Base-by-base conservation (phyloP, 208 protist genomes). In the Crithidia acanthocephali region DNA sequence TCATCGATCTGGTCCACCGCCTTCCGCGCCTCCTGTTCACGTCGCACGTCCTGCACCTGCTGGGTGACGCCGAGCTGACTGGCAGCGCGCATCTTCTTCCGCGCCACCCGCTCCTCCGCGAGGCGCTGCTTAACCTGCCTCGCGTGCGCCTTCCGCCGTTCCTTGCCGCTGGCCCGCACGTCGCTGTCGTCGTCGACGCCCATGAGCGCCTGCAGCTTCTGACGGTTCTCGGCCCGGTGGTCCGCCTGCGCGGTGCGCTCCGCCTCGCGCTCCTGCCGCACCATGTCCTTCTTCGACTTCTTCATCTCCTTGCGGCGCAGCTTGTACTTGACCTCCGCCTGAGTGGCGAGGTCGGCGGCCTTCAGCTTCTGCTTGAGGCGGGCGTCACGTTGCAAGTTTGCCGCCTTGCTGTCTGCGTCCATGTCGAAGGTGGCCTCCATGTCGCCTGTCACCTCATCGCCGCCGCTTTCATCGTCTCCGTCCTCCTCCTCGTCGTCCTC, bases 261-360 rank as follows among this genome's bases (percentile, higher is more conserved):
- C 8, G 65, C 79, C 75, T 93, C 89, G 5, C 85, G 81, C 74
- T 93, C 80, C 61, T 87, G 74, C 0, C 68, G 61, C 48, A 88
- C 9, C 84, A 90, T 86, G 50, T 95, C 84, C 65, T 91, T 92
- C 80, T 97, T 97, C 30, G 82, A 69, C 76, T 91, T 89, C 70
- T 93, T 92, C 86, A 91, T 85, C 60, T 93, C 92, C 63, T 94
- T 95, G 18, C 92, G 85, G 15, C 88, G 80, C 59, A 87, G 76
- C 66, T 90, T 93, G 82, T 97, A 95, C 83, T 95, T 97, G 13
- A 93, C 65, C 77, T 94, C 88, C 11, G 89, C 90, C 62, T 86
- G 73, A 16, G 67, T 81, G 6, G 83, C 87, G 18, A 97, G 76
- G 59, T 86, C 77, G 28, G 72, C 83, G 6, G 78, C 53, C 58